A percentile compares a stretch with the other conserved stretches of the same genome.
These are phyloP conservation scores for Grosmannia serpens DNA, from an alignment of 2,329 filamentous ascomycete genomes.

Conservation along the genomic window DNA sequence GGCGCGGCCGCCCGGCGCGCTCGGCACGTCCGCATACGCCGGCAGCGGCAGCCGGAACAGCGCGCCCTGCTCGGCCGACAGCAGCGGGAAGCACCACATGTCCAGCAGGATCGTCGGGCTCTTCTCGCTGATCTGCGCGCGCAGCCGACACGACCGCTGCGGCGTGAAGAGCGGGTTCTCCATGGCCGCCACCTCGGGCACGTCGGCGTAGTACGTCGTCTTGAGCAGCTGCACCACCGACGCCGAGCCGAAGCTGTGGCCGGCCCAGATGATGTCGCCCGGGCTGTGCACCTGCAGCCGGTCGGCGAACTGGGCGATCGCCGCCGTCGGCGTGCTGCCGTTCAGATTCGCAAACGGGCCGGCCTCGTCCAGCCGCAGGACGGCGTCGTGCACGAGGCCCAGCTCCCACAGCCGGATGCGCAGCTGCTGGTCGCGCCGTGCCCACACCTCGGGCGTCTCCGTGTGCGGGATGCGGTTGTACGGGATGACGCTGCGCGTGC, in stretches of 20 bases:
- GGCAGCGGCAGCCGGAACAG: conserved; percentile 67
- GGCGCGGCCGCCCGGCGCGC: conserved; percentile 42
- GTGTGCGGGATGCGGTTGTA: conserved; percentile 50
- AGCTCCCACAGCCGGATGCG: conserved; percentile 70
- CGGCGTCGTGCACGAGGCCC: conserved; percentile 55
- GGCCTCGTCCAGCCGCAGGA: conserved; percentile 52
- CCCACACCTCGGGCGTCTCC: conserved; percentile 52
- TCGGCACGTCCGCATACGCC: conserved; percentile 40
- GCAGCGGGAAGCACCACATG: conserved; percentile 67
- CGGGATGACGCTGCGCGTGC: conserved; percentile 25
- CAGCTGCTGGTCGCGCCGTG: conserved; percentile 58
- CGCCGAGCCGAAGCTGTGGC: conserved; percentile 72
- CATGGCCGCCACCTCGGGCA: conserved; percentile 32
- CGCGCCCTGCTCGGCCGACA: conserved; percentile 48
- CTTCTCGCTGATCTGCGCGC: conserved; percentile 54
- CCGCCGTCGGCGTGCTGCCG: conserved; percentile 26
- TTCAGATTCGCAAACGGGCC: conserved; percentile 41
- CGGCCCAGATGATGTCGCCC: conserved; percentile 62
- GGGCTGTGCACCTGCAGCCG: conserved; percentile 57
- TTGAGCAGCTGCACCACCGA: conserved; percentile 70
- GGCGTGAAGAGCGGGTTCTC: conserved; percentile 52
- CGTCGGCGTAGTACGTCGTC: conserved; percentile 56
- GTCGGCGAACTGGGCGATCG: conserved; percentile 48
- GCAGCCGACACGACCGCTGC: conserved; percentile 39
- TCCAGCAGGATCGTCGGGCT: conserved; percentile 63